Evolutionary conservation across 352 stramenopile species (phyloP), one percentile per base, ranked within the genome.

Genomic region (Phytophthora meadii): DNA sequence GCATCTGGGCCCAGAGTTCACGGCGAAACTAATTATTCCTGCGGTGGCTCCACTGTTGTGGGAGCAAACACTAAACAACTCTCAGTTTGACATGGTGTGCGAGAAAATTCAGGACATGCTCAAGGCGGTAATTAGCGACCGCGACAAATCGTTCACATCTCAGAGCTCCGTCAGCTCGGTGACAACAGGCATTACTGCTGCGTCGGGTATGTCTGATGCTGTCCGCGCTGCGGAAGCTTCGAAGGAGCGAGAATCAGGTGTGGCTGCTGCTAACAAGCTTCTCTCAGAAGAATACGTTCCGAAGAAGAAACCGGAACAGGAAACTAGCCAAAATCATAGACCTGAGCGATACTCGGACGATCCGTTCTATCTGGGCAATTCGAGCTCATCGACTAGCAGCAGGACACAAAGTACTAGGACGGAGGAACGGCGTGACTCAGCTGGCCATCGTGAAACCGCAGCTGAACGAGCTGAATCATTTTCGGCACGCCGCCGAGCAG

Each of bases 81-180:
- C 73, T 24, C 88, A 96, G 60, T 96, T 96, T 54, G 88, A 96
- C 54, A 77, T 90, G 45, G 85, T 96, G 9, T 94, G 86, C 40
- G 86, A 94, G 52, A 93, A 93, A 54, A 87, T 96, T 63, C 85
- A 96, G 58, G 81, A 93, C 28, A 96, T 96, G 88, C 74, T 96
- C n/a, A 94, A 96, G 64, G 73, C 78, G 45, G 87, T 96, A 48
- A 94, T 96, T 49, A 74, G 46, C 14, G 86, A 94, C 39, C 81
- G 88, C 22, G 88, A 96, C 63, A 94, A 94, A 74, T 70, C 76
- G 15, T 92, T 96, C 27, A 79, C 64, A 37, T 86, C 85, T 4
- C 79, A 93, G 61, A 84, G 65, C 36, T 92, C 85, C 10, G 81
- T 95, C 17, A 77, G 79, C 39, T 79, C 54, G 11, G 80, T 92